Evolutionary conservation across 305 asterid genomes (phyloP), one percentile per base, ranked within the genome.

Genomic region (Striga hermonthica): DNA sequence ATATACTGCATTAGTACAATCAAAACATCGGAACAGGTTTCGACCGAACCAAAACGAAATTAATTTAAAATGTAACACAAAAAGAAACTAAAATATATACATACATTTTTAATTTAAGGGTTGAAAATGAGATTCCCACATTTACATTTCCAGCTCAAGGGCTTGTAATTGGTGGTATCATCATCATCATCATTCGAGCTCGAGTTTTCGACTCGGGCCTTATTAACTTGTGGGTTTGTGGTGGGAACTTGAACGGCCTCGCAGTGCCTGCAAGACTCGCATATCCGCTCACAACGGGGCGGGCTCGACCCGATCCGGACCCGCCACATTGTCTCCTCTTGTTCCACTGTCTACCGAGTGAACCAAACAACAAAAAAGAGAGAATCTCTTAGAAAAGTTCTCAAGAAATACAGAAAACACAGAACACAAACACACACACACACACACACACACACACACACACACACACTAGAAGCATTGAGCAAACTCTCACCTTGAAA

Each of bases 61-160:
- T 22, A n/a, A n/a, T n/a, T n/a, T n/a, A n/a, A n/a, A n/a, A n/a
- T n/a, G n/a, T 22, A 22, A 22, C 1, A 22, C 31, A 22, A 22
- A 22, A 22, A 22, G 31, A 22, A 22, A 22, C 31, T 22, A 22
- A 22, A 22, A 22, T 22, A 22, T n/a, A n/a, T n/a, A n/a, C n/a
- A n/a, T n/a, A 53, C 2, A 37, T 4, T 7, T 14, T 4, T 22
- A 7, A 6, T 11, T 79, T 69, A 85, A 6, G 91, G 91, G 71
- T 85, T 81, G 81, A 85, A 77, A 62, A 85, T 85, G 72, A 72
- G 74, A 74, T 75, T 67, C 10, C 91, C 91, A 57, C 91, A 85
- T 72, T 81, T 85, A 79, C 91, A 85, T 71, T 85, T 82, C 88
- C 91, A 85, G 68, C 88, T 85, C 86, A 85, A 78, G 31, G 91